A percentile compares a stretch with the other conserved stretches of the same genome.
phyloP scores from a whole-genome alignment of 257 asterid species.

The Solanum pinnatisectum region DNA sequence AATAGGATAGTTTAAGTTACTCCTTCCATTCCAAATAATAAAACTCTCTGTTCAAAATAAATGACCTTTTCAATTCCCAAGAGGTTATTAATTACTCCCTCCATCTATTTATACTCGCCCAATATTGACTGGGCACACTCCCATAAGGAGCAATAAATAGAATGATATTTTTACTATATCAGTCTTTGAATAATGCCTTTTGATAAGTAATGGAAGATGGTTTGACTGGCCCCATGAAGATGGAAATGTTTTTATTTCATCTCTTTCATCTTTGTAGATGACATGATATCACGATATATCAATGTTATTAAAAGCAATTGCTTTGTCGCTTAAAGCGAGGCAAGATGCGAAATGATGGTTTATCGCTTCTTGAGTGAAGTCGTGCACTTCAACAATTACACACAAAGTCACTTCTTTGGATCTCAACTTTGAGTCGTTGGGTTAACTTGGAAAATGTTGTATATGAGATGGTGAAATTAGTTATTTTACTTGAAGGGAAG shows the following conservation, averaged over 20 bases:
- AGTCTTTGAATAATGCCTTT: not conserved
- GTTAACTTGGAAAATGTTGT: not conserved
- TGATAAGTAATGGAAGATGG: not conserved
- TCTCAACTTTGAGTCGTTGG: not conserved
- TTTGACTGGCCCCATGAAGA: not conserved
- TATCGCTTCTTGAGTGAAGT: not conserved
- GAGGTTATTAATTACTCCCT: not conserved
- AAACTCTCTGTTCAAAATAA: not conserved
- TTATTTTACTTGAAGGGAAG: not conserved
- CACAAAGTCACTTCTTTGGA: not conserved
- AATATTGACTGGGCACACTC: not conserved
- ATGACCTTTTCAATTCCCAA: not conserved
- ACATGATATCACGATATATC: not conserved
- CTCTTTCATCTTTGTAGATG: not conserved
- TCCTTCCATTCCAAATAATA: not conserved
- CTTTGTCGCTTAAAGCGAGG: not conserved
- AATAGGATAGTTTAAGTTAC: not conserved
- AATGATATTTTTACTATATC: no score
- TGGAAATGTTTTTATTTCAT: not conserved
- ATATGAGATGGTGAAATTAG: not conserved
- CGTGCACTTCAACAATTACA: not conserved
- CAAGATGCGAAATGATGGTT: not conserved
- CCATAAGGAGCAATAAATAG: not conserved
- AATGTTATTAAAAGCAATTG: not conserved
- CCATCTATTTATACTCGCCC: not conserved